A percentile compares a stretch with the other conserved stretches of the same genome.
Conservation (phyloP, 2,329 filamentous ascomycete genomes). For the Ophiocordyceps australis region DNA sequence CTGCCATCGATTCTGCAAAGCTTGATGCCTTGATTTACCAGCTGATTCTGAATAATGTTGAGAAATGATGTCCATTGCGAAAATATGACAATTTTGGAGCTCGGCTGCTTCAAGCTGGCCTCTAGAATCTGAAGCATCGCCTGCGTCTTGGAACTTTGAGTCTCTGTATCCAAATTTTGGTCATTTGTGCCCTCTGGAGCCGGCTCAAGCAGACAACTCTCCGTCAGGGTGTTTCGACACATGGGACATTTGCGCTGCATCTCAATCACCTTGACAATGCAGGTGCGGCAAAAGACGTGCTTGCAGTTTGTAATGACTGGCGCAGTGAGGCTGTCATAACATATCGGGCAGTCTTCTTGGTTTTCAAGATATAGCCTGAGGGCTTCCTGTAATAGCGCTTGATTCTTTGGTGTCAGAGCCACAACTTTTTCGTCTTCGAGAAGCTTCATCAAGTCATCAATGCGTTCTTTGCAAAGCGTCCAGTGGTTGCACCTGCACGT, state of each 20-base stretch:
- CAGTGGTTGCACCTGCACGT: constrained; percentile 70
- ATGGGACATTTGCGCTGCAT: constrained; percentile 69
- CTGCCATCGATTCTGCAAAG: constrained; percentile 65
- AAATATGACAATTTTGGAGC: constrained; percentile 56
- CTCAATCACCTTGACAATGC: constrained; percentile 58
- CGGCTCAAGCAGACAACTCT: constrained; percentile 44
- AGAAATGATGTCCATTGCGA: constrained; percentile 65
- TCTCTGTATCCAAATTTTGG: constrained; percentile 38
- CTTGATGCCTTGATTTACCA: constrained; percentile 39
- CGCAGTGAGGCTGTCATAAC: constrained; percentile 50
- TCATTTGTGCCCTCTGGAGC: constrained; percentile 31
- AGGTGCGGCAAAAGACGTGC: constrained; percentile 58
- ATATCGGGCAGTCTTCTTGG: constrained; percentile 71
- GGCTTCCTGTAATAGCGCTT: constrained; percentile 52
- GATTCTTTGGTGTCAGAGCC: constrained; percentile 53
- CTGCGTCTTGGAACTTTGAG: constrained; percentile 68
- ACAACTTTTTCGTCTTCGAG: constrained; percentile 52
- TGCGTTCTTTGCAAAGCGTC: constrained; percentile 58
- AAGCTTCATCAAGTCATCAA: constrained; percentile 53
- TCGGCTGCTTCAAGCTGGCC: constrained; percentile 43
- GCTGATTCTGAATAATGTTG: constrained; percentile 50
- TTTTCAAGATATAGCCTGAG: constrained; percentile 61
- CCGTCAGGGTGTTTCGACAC: constrained; percentile 52
- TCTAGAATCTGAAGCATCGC: constrained; percentile 58
- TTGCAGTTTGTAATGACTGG: constrained; percentile 77